A percentile compares a stretch with the other conserved stretches of the same genome.
These are phyloP conservation scores for Puccinia polysora DNA, from an alignment of 1,284 basidiomycete species.

Conservation along the genomic window DNA sequence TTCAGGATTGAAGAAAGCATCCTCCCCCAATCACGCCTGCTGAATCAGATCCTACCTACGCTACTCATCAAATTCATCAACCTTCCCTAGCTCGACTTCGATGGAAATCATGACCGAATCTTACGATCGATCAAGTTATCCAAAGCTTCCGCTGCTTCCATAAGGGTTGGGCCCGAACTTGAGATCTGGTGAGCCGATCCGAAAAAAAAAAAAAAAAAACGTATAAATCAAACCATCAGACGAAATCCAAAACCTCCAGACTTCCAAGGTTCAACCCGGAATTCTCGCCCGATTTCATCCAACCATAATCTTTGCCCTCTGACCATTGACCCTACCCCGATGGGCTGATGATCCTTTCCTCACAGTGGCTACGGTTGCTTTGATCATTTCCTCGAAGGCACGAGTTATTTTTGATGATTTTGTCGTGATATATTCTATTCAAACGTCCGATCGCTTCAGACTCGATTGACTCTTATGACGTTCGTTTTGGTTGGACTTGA, in stretches of 20 bases:
- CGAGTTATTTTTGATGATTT: too few relatives aligned
- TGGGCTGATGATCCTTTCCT: constrained; percentile 17
- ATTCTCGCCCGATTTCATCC: too few relatives aligned
- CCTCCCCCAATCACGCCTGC: background rate
- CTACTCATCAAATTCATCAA: background rate
- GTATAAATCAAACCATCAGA: background rate
- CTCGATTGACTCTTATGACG: too few relatives aligned
- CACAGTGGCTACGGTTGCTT: constrained; percentile 84
- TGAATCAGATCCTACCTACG: background rate
- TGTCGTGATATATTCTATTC: background rate
- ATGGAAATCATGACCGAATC: constrained; percentile 67
- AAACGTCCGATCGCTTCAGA: background rate
- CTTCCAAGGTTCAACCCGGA: too few relatives aligned
- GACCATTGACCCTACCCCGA: background rate
- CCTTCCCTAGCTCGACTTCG: constrained; percentile 28
- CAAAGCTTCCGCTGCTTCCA: constrained; percentile 77
- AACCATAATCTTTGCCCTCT: background rate
- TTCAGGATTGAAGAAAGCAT: background rate
- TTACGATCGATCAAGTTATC: constrained; percentile 80
- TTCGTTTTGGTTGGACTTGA: background rate
- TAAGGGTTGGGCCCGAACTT: constrained; percentile 97
- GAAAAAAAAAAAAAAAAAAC: background rate
- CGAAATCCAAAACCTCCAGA: too few relatives aligned
- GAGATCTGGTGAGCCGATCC: constrained; percentile 74
- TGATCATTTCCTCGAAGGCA: constrained; percentile 79